These are phyloP conservation scores for Tetrahymena borealis DNA, from an alignment of 73 alveolate genomes.

Conservation along the genomic window DNA sequence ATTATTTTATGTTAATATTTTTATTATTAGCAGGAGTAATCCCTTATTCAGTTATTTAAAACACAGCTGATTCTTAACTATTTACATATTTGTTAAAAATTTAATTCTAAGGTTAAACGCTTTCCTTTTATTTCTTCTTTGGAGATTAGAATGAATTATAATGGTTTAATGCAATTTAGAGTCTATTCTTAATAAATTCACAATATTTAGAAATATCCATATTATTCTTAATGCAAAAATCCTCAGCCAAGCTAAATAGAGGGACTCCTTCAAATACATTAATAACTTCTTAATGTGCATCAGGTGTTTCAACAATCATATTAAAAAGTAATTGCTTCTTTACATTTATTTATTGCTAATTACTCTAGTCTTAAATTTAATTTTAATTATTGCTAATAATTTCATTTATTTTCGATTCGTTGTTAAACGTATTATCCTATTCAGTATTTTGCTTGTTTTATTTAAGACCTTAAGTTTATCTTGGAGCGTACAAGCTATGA, in stretches of 20 bases:
- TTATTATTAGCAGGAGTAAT: neutral
- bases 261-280: neutral
- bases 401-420: too few relatives aligned
- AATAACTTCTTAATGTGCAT: neutral
- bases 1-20: neutral
- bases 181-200: neutral
- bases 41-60: neutral
- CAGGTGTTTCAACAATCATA: neutral
- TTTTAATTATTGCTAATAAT: too few relatives aligned
- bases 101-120: neutral
- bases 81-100: neutral
- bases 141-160: neutral
- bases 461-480: neutral
- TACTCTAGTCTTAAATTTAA: too few relatives aligned
- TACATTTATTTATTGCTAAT: neutral
- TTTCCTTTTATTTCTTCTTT: neutral
- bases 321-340: neutral
- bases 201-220: neutral
- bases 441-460: too few relatives aligned
- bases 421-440: too few relatives aligned
- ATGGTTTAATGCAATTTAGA: neutral
- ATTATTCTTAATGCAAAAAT: neutral
- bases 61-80: neutral
- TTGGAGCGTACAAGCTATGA: neutral
- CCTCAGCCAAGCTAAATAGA: neutral